These are phyloP conservation scores for Penicillium psychrosexuale DNA, from an alignment of 2,329 filamentous ascomycete species.

Conservation along the genomic window DNA sequence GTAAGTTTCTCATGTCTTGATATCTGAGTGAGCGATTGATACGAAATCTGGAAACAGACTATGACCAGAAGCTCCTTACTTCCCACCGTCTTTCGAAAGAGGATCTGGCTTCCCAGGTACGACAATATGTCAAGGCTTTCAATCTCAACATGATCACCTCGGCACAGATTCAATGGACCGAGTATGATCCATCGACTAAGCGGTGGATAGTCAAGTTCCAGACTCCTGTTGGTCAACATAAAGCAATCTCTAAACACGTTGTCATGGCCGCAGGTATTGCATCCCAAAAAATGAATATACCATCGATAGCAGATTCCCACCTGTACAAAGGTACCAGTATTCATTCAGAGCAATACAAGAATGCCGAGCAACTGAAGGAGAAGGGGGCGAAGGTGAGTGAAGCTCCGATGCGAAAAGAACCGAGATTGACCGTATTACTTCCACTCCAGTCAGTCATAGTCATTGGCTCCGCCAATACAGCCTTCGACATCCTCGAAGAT, in stretches of 20 bases:
- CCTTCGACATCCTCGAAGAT: slow-evolving; percentile 49
- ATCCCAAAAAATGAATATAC: not conserved
- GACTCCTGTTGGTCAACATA: not conserved
- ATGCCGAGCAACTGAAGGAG: not conserved
- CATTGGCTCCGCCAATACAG: slow-evolving; percentile 49
- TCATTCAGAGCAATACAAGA: not conserved
- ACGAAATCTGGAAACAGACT: not conserved
- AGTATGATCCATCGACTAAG: not conserved
- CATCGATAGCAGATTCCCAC: not conserved
- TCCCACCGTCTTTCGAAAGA: not conserved
- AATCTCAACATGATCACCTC: not conserved
- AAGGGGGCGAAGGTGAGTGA: not conserved
- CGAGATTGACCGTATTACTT: not conserved
- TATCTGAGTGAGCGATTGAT: not conserved
- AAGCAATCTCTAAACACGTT: not conserved
- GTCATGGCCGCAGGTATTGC: not conserved
- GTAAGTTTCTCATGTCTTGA: not conserved
- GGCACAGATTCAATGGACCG: not conserved
- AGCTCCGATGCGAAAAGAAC: not conserved
- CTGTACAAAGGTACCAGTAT: not conserved
- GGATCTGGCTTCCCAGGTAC: not conserved
- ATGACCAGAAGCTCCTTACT: not conserved
- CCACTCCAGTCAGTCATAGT: slow-evolving; percentile 40
- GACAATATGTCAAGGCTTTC: not conserved
- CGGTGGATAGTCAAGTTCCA: not conserved